phyloP scores from a whole-genome alignment of 106 monocot genomes.

The Allium fistulosum region DNA sequence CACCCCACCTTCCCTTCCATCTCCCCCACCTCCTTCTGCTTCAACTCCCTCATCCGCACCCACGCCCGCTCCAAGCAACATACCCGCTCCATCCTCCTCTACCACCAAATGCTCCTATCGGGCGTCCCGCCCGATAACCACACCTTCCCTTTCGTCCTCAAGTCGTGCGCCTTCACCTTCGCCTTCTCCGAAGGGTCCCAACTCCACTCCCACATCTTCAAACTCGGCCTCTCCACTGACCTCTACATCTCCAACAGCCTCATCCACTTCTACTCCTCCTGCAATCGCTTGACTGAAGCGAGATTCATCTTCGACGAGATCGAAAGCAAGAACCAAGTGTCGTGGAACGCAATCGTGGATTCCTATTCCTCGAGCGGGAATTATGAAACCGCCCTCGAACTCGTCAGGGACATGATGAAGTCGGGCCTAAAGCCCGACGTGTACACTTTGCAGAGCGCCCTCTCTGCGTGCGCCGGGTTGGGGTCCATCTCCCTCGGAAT shows the following conservation, averaged over 20 bases:
- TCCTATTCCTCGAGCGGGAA: constrained; percentile 25
- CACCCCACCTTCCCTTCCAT: neutral
- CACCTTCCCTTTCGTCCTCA: constrained; percentile 52
- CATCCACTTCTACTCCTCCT: constrained; percentile 69
- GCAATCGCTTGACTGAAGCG: constrained; percentile 23
- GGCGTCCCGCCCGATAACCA: constrained; percentile 16
- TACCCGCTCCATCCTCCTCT: constrained; percentile 20
- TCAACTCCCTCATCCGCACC: constrained; percentile 42
- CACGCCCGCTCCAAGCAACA: constrained; percentile 3
- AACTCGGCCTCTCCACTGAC: constrained; percentile 47
- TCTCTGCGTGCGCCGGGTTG: constrained; percentile 43
- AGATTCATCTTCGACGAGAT: constrained; percentile 45
- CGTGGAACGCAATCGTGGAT: constrained; percentile 58
- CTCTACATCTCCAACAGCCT: constrained; percentile 57
- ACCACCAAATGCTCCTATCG: constrained; percentile 22
- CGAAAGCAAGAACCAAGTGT: constrained; percentile 20
- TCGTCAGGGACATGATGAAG: constrained; percentile 41
- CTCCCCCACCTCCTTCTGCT: constrained; percentile 26
- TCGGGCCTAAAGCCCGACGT: constrained; percentile 29
- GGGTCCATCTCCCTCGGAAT: constrained; percentile 45
- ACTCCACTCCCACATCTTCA: constrained; percentile 48
- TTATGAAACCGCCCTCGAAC: constrained; percentile 24
- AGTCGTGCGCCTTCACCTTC: constrained; percentile 35
- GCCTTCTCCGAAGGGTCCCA: constrained; percentile 33
- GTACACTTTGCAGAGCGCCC: constrained; percentile 55